Evolutionary conservation across 441 rosid species (phyloP).

Genomic region (Pelargonium myrrhifolium): DNA sequence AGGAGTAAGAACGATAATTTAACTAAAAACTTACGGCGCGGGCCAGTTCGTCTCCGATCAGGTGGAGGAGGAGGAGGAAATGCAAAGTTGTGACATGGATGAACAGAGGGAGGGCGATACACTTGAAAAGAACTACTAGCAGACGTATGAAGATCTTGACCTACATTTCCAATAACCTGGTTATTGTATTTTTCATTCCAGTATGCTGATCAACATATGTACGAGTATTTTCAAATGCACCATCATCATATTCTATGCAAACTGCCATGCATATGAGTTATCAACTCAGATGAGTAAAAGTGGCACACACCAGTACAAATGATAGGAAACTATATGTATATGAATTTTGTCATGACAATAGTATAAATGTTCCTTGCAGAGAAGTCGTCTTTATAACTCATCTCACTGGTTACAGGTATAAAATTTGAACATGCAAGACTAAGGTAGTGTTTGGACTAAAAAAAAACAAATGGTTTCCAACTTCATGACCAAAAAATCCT

Average conservation of each 20-base stretch:
- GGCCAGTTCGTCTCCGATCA: conserved; percentile 53
- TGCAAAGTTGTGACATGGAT: conserved; percentile 55
- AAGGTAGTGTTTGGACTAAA: neutral
- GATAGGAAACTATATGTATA: no score
- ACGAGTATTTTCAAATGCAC: no score
- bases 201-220: neutral
- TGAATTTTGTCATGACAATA: no score
- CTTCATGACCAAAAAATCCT: no score
- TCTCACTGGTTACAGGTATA: neutral
- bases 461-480: no score
- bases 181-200: neutral
- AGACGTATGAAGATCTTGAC: conserved; percentile 22
- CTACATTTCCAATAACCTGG: conserved; percentile 13
- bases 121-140: conserved; percentile 12
- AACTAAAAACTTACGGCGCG: conserved; percentile 58
- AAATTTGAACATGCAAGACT: neutral
- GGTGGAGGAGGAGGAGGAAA: conserved; percentile 85
- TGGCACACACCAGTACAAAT: no score
- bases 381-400: neutral
- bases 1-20: neutral
- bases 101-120: conserved; percentile 15
- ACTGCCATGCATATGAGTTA: neutral
- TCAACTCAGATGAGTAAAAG: neutral
- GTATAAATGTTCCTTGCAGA: neutral
- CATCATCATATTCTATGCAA: neutral